Evolutionary conservation across 441 rosid species (phyloP), one percentile per base, ranked within the genome.

Genomic region (Breynia disticha): DNA sequence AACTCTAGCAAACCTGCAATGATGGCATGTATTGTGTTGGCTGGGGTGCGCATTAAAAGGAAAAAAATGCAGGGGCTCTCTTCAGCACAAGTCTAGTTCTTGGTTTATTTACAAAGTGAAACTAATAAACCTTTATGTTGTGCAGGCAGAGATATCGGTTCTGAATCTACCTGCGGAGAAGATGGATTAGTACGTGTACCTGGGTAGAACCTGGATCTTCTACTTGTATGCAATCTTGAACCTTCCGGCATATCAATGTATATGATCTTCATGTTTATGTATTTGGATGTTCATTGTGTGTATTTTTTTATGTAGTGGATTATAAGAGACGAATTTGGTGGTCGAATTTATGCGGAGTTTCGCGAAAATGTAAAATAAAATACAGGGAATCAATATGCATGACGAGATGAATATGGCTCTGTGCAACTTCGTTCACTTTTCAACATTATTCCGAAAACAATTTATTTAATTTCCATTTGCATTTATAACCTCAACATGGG

Each of bases 181-280:
- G 76, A 91, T 91, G 98, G 96, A 91, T 72, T 87, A 78, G 71
- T 87, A 72, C 49, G 87, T n/a, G n/a, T 84, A 16, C 77, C 98
- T 35, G 98, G 98, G 21, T 91, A 66, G 72, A 32, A 11, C 21
- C 47, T 24, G 63, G 35, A n/a, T 35, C 15, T 3, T 19, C 13
- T 38, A 19, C 15, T 45, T 71, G 69, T 64, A 59, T 17, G 64
- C 67, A 28, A 28, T 28, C 35, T 28, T 28, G 35, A 2, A 24
- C 8, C 35, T 28, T 9, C 8, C 8, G 8, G 8, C 8, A 9
- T 28, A n/a, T n/a, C n/a, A 28, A 28, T 28, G 35, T 28, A 28
- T 28, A 28, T 5, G 8, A 28, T 28, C 5, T 28, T 1, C 8
- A 3, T 28, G 7, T 2, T 9, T 28, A 5, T 2, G 7, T 28